A percentile compares a stretch with the other conserved stretches of the same genome.
Conservation (phyloP, 371 early-diverging fungal species). For the Fennellomyces sp. region DNA sequence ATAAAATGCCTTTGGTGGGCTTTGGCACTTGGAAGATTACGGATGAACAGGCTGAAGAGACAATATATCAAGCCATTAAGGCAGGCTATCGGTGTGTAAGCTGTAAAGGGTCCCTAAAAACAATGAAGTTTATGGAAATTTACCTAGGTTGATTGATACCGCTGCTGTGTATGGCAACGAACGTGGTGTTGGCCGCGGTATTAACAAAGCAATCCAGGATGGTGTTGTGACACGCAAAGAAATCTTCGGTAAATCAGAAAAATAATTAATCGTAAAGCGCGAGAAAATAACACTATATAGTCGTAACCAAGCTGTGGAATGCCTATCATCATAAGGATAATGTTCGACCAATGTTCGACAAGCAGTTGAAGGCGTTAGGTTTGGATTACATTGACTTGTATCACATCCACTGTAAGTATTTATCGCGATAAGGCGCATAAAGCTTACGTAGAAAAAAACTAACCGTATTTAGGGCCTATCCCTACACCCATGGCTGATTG, state of each 20-base stretch:
- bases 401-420: slow-evolving; percentile 27
- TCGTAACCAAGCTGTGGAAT: slow-evolving; percentile 79
- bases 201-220: slow-evolving; percentile 50
- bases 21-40: slow-evolving; percentile 41
- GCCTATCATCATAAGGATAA: slow-evolving; percentile 46
- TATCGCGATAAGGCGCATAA: too few relatives aligned
- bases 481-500: slow-evolving; percentile 17
- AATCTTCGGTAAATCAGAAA: slow-evolving; percentile 38
- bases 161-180: slow-evolving; percentile 67
- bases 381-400: slow-evolving; percentile 69
- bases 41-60: slow-evolving; percentile 28
- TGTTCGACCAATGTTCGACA: slow-evolving; percentile 48
- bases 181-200: slow-evolving; percentile 63
- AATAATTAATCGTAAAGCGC: too few relatives aligned
- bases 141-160: slow-evolving; percentile 38
- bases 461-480: slow-evolving; percentile 14
- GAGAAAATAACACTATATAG: slow-evolving; percentile 37
- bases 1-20: slow-evolving; percentile 45
- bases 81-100: slow-evolving; percentile 27
- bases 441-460: not conserved
- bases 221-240: slow-evolving; percentile 66
- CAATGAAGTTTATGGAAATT: not conserved
- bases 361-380: slow-evolving; percentile 48
- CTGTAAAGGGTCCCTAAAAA: not conserved
- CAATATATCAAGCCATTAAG: slow-evolving; percentile 53